phyloP scores from a whole-genome alignment of 345 rosid species.

The Hirschfeldia incana region DNA sequence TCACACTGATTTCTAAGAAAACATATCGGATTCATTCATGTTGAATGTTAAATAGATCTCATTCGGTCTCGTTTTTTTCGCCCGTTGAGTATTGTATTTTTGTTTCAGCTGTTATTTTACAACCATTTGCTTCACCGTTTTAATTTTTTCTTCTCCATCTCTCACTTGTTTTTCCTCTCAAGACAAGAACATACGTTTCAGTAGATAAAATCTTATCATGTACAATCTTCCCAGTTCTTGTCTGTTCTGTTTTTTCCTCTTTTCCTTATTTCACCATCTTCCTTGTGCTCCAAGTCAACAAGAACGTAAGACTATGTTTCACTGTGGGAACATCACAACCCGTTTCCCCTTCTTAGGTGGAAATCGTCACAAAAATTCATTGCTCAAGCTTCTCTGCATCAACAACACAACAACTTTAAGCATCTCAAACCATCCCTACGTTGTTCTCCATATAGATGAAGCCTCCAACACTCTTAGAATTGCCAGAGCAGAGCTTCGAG shows the following conservation, averaged over 20 bases:
- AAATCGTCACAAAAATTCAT: fast-evolving
- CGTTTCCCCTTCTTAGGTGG: constrained; percentile 49
- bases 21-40: neutral
- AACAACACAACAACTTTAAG: neutral
- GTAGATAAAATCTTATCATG: neutral
- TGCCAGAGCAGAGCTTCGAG: constrained; percentile 14
- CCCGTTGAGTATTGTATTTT: neutral
- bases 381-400: constrained; percentile 35
- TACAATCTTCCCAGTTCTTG: neutral
- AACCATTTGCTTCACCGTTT: neutral
- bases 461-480: constrained; percentile 3
- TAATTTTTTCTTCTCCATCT: neutral
- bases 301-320: neutral
- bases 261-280: constrained; percentile 4
- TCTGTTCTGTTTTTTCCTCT: constrained; percentile 7
- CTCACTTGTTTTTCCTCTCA: neutral
- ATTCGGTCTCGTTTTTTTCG: neutral
- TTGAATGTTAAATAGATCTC: neutral
- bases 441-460: constrained; percentile 8
- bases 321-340: constrained; percentile 37
- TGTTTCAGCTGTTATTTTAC: neutral
- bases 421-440: neutral
- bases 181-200: neutral
- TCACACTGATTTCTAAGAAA: neutral
- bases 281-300: constrained; percentile 8